Evolutionary conservation across 202 grass and related monocot genomes (phyloP), one percentile per base, ranked within the genome.

Genomic region (Elaeis oleifera): DNA sequence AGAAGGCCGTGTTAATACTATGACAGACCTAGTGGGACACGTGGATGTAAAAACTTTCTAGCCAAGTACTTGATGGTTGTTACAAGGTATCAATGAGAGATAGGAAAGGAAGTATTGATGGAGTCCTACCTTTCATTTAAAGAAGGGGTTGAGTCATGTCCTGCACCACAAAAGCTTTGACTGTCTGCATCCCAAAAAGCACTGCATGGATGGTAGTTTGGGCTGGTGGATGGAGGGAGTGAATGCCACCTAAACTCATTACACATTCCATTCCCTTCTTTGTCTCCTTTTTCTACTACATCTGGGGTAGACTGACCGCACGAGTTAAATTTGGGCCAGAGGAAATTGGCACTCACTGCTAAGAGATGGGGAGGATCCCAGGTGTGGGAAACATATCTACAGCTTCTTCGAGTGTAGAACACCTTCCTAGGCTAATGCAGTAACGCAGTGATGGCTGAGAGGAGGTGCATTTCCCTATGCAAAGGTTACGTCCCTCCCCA

Each of bases 211-310:
- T 23, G 68, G 71, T 59, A 71, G 72, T 64, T 80, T 74, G 39
- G 71, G 44, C 23, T 26, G 56, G 6, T 22, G 24, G 56, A 78
- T 61, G 67, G 50, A 28, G 26, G 67, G 19, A 15, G 63, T 92
- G 77, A 88, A 88, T 88, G 81, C 64, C 51, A 31, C 75, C 64
- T 57, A 60, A 5, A 71, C 54, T 76, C 48, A 44, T 51, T 60
- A 65, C 64, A 86, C 79, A 57, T 81, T 89, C 76, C 70, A 83
- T 85, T 76, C 64, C 51, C 59, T 78, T 27, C 48, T 54, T 9
- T 79, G 78, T 71, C 69, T 75, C 68, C 68, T 68, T 51, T 81
- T 57, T 54, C 73, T 64, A 70, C 73, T 81, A 68, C 78, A 79
- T 74, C 69, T 73, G 61, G 74, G 79, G 54, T 74, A 71, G 78